These are phyloP conservation scores for Leccinum truebloodii DNA, from an alignment of 768 basidiomycete genomes.

Conservation along the genomic window DNA sequence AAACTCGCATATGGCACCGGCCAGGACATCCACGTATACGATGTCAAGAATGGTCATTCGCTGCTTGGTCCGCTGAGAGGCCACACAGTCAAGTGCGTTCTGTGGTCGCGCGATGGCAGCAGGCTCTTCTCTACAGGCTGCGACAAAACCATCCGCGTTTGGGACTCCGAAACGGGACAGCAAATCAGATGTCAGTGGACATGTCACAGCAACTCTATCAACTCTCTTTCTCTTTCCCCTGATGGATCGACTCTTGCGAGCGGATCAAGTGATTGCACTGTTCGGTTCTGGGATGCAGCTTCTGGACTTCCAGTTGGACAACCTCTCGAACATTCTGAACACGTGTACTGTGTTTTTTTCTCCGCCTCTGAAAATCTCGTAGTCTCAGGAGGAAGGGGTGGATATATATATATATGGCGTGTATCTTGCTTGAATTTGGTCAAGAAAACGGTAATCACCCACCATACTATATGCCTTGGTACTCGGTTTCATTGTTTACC, in stretches of 20 bases:
- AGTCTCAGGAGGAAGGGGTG: neutral
- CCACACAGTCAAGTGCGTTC: neutral
- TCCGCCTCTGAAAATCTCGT: neutral
- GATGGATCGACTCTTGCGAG: neutral
- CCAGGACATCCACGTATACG: neutral
- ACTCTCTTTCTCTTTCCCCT: neutral
- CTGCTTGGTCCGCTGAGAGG: neutral
- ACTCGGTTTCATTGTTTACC: too few species aligned
- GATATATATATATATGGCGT: neutral
- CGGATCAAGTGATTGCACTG: neutral
- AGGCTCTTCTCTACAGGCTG: neutral
- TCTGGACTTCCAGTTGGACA: neutral
- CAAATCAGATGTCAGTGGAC: neutral
- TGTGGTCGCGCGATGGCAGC: neutral
- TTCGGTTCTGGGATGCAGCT: neutral
- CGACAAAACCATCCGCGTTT: neutral
- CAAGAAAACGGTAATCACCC: too few species aligned
- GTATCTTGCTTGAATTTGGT: neutral
- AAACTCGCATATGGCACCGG: neutral
- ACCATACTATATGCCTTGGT: too few species aligned
- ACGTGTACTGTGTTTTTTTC: rapidly evolving
- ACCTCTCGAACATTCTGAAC: neutral
- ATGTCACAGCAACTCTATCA: too few species aligned
- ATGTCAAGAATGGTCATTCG: neutral
- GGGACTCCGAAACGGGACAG: neutral